Conservation (phyloP, 768 basidiomycete genomes). For the Tylopilus rubrobrunneus region DNA sequence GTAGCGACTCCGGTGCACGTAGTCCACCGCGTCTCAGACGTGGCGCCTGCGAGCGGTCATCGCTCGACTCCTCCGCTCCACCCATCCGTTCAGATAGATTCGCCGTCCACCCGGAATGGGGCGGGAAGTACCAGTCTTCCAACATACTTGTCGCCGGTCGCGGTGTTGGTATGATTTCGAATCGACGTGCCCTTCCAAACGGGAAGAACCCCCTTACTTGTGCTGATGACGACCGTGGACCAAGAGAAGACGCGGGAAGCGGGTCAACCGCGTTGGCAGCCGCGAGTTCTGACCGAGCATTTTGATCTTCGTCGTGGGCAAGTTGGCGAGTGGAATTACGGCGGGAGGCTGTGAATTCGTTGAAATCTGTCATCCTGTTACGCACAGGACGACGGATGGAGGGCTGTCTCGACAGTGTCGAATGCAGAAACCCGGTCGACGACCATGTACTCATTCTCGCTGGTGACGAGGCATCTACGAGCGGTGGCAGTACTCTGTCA, state of each 20-base stretch:
- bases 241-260: constrained; percentile 5
- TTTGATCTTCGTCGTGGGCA: constrained; percentile 27
- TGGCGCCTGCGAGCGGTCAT: constrained; percentile 39
- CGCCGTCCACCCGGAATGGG: constrained; percentile 19
- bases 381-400: constrained; percentile 57
- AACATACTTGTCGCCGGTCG: constrained; percentile 26
- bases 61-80: constrained; percentile 30
- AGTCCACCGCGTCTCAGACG: constrained; percentile 66
- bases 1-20: constrained; percentile 58
- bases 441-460: constrained; percentile 22
- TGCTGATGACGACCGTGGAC: constrained; percentile 13
- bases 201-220: constrained; percentile 56
- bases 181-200: constrained; percentile 43
- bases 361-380: constrained; percentile 62
- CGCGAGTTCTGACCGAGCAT: constrained; percentile 8
- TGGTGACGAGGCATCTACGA: constrained; percentile 26
- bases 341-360: constrained; percentile 65
- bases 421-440: constrained; percentile 22
- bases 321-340: constrained; percentile 44
- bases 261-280: neutral
- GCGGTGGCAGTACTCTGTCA: constrained; percentile 28
- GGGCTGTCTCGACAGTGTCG: constrained; percentile 49
- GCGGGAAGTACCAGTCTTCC: constrained; percentile 34
- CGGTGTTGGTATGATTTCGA: constrained; percentile 34
- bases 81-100: constrained; percentile 16